phyloP scores from a whole-genome alignment of 495 filamentous ascomycete genomes.

The Melanomma pulvis-pyrius region DNA sequence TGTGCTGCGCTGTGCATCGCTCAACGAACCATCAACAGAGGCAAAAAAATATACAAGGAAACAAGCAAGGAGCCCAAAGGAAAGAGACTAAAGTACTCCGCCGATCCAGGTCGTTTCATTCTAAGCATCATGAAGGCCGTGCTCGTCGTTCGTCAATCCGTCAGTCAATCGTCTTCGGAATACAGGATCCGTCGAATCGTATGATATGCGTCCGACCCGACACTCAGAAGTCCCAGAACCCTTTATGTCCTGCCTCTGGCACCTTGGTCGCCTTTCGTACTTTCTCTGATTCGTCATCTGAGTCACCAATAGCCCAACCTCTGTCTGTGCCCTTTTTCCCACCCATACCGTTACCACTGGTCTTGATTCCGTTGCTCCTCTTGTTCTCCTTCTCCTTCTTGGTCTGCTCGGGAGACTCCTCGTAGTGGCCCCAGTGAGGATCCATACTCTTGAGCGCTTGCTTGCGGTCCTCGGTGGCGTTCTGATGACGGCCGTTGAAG shows the following conservation, averaged over 20 bases:
- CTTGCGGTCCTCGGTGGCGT: slow-evolving; percentile 26
- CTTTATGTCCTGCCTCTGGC: neutral
- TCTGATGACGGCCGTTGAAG: slow-evolving; percentile 8
- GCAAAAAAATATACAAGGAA: neutral
- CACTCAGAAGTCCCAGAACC: slow-evolving; percentile 24
- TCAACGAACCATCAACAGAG: neutral
- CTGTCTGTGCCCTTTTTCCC: slow-evolving; percentile 63
- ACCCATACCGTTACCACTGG: slow-evolving; percentile 74
- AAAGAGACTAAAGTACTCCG: neutral
- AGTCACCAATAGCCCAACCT: slow-evolving; percentile 63
- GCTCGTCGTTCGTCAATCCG: neutral
- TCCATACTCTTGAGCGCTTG: slow-evolving; percentile 32
- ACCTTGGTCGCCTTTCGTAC: neutral
- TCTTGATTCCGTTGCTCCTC: slow-evolving; percentile 51
- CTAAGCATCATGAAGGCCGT: neutral
- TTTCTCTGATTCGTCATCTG: slow-evolving; percentile 2
- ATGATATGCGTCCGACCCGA: neutral
- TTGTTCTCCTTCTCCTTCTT: slow-evolving; percentile 44
- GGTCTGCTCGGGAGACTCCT: slow-evolving; percentile 58
- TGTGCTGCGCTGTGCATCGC: slow-evolving; percentile 1
- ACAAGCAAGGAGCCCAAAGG: neutral
- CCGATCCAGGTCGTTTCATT: neutral
- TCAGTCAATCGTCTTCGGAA: neutral
- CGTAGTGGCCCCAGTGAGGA: slow-evolving; percentile 51
- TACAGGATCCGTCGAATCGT: neutral